Percentiles rank a stretch among this genome's conserved stretches.
These are phyloP conservation scores for Pezicula rhizophila DNA, from an alignment of 2,329 filamentous ascomycete genomes.

Conservation along the genomic window DNA sequence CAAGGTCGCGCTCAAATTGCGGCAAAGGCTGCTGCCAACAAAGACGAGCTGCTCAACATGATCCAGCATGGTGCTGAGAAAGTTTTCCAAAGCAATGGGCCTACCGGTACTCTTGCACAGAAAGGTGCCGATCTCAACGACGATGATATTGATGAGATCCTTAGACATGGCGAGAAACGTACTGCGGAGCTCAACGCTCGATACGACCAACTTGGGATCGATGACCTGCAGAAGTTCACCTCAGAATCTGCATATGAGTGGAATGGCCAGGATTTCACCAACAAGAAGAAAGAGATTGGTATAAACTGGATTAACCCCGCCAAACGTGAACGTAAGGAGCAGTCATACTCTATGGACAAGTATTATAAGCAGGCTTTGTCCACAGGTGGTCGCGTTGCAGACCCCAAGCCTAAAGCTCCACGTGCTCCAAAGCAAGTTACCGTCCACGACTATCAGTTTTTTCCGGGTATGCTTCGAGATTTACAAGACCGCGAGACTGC, in stretches of 20 bases:
- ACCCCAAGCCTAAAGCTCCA: slow-evolving; percentile 92
- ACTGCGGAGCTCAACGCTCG: slow-evolving; percentile 87
- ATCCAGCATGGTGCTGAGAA: slow-evolving; percentile 98
- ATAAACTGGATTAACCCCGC: slow-evolving; percentile 97
- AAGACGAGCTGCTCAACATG: slow-evolving; percentile 95
- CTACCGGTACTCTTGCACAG: slow-evolving; percentile 52
- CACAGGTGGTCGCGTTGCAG: slow-evolving; percentile 70
- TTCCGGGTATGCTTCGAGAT: slow-evolving; percentile 74
- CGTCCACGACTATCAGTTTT: slow-evolving; percentile 97
- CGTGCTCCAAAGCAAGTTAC: slow-evolving; percentile 86
- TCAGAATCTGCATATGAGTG: slow-evolving; percentile 98
- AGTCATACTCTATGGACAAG: slow-evolving; percentile 97
- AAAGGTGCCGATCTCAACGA: slow-evolving; percentile 65
- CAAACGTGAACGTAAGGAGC: slow-evolving; percentile 96
- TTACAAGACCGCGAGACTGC: slow-evolving; percentile 96
- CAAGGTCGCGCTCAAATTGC: slow-evolving; percentile 90
- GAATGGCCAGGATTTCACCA: slow-evolving; percentile 96
- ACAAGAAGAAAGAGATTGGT: slow-evolving; percentile 84
- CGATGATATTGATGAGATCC: slow-evolving; percentile 84
- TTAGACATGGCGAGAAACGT: slow-evolving; percentile 78
- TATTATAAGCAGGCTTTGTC: slow-evolving; percentile 91
- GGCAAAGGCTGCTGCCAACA: slow-evolving; percentile 85
- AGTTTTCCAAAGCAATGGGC: slow-evolving; percentile 73
- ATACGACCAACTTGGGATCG: slow-evolving; percentile 94
- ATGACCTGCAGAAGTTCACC: slow-evolving; percentile 95